Evolutionary conservation across 495 filamentous ascomycete species (phyloP), one percentile per base, ranked within the genome.

Genomic region (Talaromyces trachyspermus): DNA sequence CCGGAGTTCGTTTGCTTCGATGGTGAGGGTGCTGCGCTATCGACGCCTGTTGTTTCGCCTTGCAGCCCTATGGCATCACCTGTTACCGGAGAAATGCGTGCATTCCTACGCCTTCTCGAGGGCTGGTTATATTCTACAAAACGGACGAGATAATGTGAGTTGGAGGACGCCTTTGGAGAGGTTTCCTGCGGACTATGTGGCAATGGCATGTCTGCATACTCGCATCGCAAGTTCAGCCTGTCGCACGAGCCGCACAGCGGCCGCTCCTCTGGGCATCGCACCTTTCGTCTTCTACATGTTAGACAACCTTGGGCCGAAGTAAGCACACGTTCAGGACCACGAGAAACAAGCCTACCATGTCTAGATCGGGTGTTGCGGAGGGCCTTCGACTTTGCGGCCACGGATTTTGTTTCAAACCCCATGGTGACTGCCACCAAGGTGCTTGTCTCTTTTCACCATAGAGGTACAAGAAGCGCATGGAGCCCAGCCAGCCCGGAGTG

Each of bases 261-360:
- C 43, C 63, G 69, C 53, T 66, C 62, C 57, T 78, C 74, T 42
- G 72, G 73, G 50, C 74, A 78, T 57, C 75, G 73, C 14, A 78
- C 70, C 50, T 78, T 77, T 32, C 74, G 67, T 50, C 71, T 70
- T 36, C 72, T 70, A 55, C 74, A 77, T 35, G 74, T 75, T 54
- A 64, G 71, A 59, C 72, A 70, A 51, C 66, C 64, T 70, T 29
- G 26, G 26, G 26, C 26, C n/a, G n/a, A 29, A 29, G 26, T 29
- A 7, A 29, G 26, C 26, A 29, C 7, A 29, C 12, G 26, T 29
- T 29, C 26, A 12, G 26, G 26, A 8, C 26, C 26, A 29, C 26
- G 26, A 29, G 26, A 29, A 29, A 29, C 8, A 29, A 29, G 26
- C 26, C 26, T 29, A 29, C 26, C 26, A 29, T 29, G 26, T 29